These are phyloP conservation scores for Chaetomium tenue DNA, from an alignment of 495 filamentous ascomycete genomes.

Conservation along the genomic window DNA sequence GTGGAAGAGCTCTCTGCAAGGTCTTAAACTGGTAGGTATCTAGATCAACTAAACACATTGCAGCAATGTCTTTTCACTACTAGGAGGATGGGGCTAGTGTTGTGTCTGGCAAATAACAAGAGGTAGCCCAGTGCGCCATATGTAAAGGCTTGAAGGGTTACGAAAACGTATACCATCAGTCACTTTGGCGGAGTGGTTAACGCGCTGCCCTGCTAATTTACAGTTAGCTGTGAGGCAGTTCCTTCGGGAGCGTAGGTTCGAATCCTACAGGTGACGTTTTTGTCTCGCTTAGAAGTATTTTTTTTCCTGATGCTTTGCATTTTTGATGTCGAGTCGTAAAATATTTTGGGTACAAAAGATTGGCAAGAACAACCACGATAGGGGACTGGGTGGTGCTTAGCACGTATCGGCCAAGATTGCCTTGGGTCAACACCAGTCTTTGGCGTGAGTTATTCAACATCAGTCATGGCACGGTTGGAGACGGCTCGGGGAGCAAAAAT, in stretches of 20 bases:
- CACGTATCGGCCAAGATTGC: not conserved
- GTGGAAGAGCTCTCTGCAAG: no score
- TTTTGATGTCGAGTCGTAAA: not conserved
- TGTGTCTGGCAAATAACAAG: no score
- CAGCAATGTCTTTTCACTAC: no score
- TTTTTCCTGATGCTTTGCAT: not conserved
- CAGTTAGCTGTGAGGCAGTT: conserved; percentile 31
- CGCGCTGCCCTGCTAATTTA: conserved; percentile 35
- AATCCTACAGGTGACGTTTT: conserved; percentile 36
- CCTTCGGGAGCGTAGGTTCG: conserved; percentile 37
- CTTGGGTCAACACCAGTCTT: not conserved
- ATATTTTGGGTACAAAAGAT: not conserved
- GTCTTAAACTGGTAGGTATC: no score
- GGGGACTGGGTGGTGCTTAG: not conserved
- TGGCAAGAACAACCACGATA: no score
- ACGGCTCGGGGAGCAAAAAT: not conserved
- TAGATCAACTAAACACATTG: no score
- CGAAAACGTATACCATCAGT: conserved; percentile 3
- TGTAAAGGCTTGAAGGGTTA: not conserved
- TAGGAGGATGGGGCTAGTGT: not conserved
- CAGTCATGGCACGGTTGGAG: not conserved
- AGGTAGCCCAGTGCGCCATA: no score
- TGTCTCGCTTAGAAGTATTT: not conserved
- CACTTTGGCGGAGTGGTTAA: conserved; percentile 37
- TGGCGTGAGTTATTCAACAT: not conserved